These are phyloP conservation scores for Nannochloris sp. DNA, from an alignment of 139 green algal species.

Conservation along the genomic window DNA sequence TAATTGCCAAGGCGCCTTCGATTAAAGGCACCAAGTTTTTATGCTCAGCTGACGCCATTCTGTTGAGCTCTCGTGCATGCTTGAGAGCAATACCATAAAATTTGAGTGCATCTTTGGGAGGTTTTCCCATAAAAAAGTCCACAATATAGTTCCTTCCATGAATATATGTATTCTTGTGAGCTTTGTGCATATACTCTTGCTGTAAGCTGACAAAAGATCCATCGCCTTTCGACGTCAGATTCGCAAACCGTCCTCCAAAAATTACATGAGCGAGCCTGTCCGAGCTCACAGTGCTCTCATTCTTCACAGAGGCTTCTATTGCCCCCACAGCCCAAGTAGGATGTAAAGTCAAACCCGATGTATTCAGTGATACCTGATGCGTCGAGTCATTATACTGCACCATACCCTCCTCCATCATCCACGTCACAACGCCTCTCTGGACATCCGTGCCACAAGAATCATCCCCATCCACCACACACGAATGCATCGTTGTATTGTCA, in stretches of 20 bases:
- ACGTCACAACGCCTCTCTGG: too few species aligned
- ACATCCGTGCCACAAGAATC: too few species aligned
- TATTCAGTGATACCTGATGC: background rate
- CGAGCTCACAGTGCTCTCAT: background rate
- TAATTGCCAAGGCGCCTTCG: slow-evolving; percentile 65
- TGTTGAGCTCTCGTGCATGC: slow-evolving; percentile 17
- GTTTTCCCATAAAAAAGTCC: background rate
- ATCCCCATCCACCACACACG: too few species aligned
- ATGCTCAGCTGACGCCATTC: slow-evolving; percentile 38
- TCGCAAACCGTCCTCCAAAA: background rate
- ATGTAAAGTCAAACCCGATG: background rate
- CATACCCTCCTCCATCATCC: too few species aligned
- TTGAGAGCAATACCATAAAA: slow-evolving; percentile 22
- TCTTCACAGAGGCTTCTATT: background rate
- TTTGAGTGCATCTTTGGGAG: background rate
- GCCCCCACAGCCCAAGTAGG: background rate
- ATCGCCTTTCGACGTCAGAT: background rate
- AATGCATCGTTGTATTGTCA: too few species aligned
- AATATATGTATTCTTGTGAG: background rate
- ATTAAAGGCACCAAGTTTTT: slow-evolving; percentile 51
- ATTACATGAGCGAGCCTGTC: background rate
- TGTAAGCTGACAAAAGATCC: background rate
- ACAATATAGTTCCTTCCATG: background rate
- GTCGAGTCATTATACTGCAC: too few species aligned
- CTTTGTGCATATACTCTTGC: background rate